Conservation (phyloP, 305 asterid species). For the Lippia alba region DNA sequence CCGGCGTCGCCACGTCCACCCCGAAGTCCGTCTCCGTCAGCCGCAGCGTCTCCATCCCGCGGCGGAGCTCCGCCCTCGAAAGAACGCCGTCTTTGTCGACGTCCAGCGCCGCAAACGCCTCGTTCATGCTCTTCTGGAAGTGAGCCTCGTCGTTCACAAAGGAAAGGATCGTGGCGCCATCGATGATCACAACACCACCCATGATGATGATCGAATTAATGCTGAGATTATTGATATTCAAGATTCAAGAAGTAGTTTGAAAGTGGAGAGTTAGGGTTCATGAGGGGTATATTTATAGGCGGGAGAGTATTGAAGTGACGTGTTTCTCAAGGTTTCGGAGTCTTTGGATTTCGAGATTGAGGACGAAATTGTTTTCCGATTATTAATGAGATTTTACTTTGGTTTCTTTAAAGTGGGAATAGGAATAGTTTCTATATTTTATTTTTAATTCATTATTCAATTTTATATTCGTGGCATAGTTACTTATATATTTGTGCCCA, state of each 20-base stretch:
- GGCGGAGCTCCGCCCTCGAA: constrained; percentile 83
- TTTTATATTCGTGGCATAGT: too few relatives aligned
- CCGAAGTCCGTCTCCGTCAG: constrained; percentile 86
- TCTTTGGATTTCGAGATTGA: neutral
- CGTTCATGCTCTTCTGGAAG: constrained; percentile 62
- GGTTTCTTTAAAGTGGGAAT: too few relatives aligned
- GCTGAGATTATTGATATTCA: neutral
- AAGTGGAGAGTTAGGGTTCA: neutral
- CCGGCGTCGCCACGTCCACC: constrained; percentile 64
- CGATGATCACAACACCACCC: constrained; percentile 85
- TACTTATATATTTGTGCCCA: too few relatives aligned
- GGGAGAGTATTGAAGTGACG: neutral
- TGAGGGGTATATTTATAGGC: neutral
- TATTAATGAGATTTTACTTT: neutral
- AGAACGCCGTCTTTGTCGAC: constrained; percentile 85
- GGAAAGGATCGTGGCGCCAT: constrained; percentile 74
- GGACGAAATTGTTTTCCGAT: neutral
- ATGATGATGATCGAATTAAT: constrained; percentile 29
- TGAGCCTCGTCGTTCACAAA: constrained; percentile 70
- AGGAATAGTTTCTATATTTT: too few relatives aligned
- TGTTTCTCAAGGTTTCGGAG: too few relatives aligned
- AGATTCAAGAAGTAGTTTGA: neutral
- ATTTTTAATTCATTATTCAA: too few relatives aligned
- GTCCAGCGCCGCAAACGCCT: constrained; percentile 68
- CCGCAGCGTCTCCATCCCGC: constrained; percentile 74